phyloP scores from a whole-genome alignment of 2,329 filamentous ascomycete species.

The Cercospora citrullina region DNA sequence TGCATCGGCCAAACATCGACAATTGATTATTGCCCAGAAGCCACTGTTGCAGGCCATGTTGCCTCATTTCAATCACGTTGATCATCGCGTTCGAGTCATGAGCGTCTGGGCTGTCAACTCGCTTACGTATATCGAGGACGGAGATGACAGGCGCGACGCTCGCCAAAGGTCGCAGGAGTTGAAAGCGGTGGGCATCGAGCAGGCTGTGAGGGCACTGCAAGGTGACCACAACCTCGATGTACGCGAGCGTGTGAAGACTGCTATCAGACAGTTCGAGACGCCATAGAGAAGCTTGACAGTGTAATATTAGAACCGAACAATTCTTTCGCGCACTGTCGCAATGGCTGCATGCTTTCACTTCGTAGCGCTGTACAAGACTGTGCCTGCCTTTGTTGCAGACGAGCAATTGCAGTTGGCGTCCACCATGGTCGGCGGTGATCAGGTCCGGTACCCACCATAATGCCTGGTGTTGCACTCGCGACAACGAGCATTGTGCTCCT shows the following conservation, averaged over 20 bases:
- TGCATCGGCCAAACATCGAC: constrained; percentile 73
- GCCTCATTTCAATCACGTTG: constrained; percentile 70
- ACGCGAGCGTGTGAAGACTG: constrained; percentile 78
- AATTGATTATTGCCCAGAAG: constrained; percentile 74
- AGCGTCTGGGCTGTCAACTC: constrained; percentile 85
- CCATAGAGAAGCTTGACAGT: constrained; percentile 16
- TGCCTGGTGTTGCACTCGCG: not conserved
- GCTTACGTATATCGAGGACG: constrained; percentile 78
- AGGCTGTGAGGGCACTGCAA: constrained; percentile 34
- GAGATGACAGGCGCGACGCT: constrained; percentile 64
- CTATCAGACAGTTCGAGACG: constrained; percentile 66
- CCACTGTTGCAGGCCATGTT: constrained; percentile 72
- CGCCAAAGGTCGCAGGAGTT: constrained; percentile 68
- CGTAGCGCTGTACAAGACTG: not conserved
- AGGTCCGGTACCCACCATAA: too few relatives aligned
- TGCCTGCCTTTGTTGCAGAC: not conserved
- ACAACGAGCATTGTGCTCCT: not conserved
- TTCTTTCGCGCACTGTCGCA: not conserved
- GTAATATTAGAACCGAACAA: too few relatives aligned
- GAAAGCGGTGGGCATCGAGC: constrained; percentile 58
- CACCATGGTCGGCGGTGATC: too few relatives aligned
- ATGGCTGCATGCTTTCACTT: not conserved
- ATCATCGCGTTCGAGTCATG: constrained; percentile 71
- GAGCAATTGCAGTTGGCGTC: too few relatives aligned
- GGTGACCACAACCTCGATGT: constrained; percentile 76